Conservation (phyloP, 2,329 filamentous ascomycete genomes). For the Massarina eburnea region DNA sequence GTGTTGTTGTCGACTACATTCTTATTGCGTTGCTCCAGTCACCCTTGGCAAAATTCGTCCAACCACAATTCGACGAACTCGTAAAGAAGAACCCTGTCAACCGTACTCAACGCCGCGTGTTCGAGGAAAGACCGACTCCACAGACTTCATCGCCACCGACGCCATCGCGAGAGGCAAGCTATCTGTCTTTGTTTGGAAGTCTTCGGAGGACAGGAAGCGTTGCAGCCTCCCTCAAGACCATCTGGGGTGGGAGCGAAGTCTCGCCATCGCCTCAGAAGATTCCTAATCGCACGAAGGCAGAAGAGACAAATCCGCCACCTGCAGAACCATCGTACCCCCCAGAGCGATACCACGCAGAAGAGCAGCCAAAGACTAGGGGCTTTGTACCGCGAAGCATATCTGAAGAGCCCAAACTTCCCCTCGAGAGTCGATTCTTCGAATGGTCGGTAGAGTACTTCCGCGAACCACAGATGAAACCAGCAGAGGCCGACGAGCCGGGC, state of each 20-base stretch:
- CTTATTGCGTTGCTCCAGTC: conserved; percentile 78
- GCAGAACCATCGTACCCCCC: conserved; percentile 70
- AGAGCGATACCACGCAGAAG: conserved; percentile 69
- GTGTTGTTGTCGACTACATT: conserved; percentile 82
- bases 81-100: conserved; percentile 45
- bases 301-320: conserved; percentile 66
- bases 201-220: conserved; percentile 66
- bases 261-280: conserved; percentile 30
- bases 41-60: conserved; percentile 69
- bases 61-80: conserved; percentile 74
- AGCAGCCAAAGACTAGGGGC: conserved; percentile 75
- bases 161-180: conserved; percentile 59
- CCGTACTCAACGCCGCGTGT: conserved; percentile 46
- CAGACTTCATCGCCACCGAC: conserved; percentile 52
- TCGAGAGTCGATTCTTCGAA: conserved; percentile 83
- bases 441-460: conserved; percentile 98
- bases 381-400: conserved; percentile 66
- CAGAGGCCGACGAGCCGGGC: conserved; percentile 92
- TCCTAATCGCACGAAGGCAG: conserved; percentile 50
- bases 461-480: conserved; percentile 96
- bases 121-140: conserved; percentile 40
- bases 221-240: conserved; percentile 64
- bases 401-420: conserved; percentile 66
- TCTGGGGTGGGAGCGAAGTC: conserved; percentile 50
- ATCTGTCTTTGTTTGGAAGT: conserved; percentile 57